These are phyloP conservation scores for Saussurea involucrata DNA, from an alignment of 129 eudicot species.

Conservation along the genomic window DNA sequence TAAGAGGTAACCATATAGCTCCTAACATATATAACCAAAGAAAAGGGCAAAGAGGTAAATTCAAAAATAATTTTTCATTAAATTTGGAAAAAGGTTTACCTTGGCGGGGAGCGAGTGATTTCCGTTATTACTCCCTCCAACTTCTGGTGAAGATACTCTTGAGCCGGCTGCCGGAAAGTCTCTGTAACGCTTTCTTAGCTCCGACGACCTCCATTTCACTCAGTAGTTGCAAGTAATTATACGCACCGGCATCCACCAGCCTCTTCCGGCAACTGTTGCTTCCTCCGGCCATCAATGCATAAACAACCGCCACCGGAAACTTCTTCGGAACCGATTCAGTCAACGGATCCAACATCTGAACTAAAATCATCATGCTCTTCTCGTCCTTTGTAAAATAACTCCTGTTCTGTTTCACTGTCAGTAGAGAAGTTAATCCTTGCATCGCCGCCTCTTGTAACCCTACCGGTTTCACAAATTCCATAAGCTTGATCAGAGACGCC, in stretches of 20 bases:
- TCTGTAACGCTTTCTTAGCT: constrained; percentile 75
- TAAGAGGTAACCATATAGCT: no score
- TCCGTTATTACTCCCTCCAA: constrained; percentile 62
- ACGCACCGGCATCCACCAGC: constrained; percentile 67
- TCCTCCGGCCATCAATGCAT: constrained; percentile 69
- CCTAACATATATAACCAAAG: background rate
- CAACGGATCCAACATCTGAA: constrained; percentile 69
- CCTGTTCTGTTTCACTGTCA: constrained; percentile 55
- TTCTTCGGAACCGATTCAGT: constrained; percentile 66
- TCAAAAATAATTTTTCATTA: background rate
- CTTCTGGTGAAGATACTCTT: constrained; percentile 56
- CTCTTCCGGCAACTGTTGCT: constrained; percentile 73
- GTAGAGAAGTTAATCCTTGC: constrained; percentile 44
- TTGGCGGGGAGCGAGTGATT: constrained; percentile 40
- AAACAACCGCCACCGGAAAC: constrained; percentile 73
- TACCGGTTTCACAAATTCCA: constrained; percentile 66
- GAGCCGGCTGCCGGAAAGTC: constrained; percentile 71
- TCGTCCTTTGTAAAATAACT: constrained; percentile 78
- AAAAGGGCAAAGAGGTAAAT: background rate
- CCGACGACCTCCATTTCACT: constrained; percentile 72
- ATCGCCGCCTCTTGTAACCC: constrained; percentile 61
- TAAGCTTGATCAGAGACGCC: constrained; percentile 59
- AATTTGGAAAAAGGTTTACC: constrained; percentile 22
- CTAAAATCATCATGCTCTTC: constrained; percentile 63
- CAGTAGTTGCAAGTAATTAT: constrained; percentile 51